Conservation (phyloP, 352 stramenopile genomes). For the Pythium sukuiense region DNA sequence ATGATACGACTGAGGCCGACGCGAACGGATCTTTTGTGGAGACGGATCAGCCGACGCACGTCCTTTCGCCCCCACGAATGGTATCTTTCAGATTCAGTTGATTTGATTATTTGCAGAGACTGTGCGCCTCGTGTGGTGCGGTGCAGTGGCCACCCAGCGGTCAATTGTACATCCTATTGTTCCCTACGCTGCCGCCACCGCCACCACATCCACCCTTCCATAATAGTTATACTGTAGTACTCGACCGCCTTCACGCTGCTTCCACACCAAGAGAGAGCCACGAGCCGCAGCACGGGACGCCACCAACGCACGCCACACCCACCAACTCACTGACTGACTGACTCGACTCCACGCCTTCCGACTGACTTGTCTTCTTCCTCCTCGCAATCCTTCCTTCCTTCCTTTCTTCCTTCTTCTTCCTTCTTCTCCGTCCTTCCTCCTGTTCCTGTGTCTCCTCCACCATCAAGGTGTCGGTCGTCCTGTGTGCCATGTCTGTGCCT, state of each 20-base stretch:
- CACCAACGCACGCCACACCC: conserved; percentile 4
- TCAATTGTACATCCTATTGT: conserved; percentile 5
- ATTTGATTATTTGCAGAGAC: conserved; percentile 19
- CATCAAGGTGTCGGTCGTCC: not conserved
- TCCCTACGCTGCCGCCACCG: conserved; percentile 1
- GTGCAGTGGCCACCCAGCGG: not conserved
- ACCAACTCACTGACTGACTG: conserved; percentile 1
- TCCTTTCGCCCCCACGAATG: not conserved
- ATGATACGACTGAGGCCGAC: not conserved
- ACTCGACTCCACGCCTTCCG: not conserved
- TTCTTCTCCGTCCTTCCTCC: conserved; percentile 1
- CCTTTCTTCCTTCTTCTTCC: conserved; percentile 22
- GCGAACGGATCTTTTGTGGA: not conserved
- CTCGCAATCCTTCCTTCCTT: conserved; percentile 1
- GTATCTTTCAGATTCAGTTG: conserved; percentile 13
- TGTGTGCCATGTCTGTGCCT: conserved; percentile 1
- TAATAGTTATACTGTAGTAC: conserved; percentile 8
- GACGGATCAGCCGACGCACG: not conserved
- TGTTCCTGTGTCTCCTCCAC: not conserved
- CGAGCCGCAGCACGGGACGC: conserved; percentile 3
- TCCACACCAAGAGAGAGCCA: conserved; percentile 8
- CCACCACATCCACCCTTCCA: not conserved
- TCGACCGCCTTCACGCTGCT: conserved; percentile 7
- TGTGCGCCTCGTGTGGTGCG: not conserved
- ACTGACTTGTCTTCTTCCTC: conserved; percentile 4